These are phyloP conservation scores for Psilocybe mexicana DNA, from an alignment of 1,284 basidiomycete genomes.

Conservation along the genomic window DNA sequence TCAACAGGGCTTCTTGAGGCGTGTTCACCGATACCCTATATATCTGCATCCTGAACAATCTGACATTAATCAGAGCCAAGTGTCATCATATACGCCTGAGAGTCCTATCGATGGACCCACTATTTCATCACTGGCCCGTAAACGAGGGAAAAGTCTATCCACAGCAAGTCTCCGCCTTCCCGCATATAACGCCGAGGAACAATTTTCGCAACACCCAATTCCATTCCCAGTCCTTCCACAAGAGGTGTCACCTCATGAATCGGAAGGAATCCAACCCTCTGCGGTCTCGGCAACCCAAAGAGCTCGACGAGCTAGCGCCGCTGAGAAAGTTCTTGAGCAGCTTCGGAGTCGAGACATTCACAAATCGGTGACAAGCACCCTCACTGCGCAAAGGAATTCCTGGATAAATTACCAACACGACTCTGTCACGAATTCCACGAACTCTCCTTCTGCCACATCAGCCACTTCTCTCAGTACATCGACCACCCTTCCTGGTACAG, in stretches of 20 bases:
- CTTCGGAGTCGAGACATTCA: slow-evolving; percentile 51
- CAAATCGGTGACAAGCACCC: slow-evolving; percentile 32
- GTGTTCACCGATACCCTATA: slow-evolving; percentile 92
- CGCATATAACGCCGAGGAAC: slow-evolving; percentile 12
- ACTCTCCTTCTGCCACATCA: slow-evolving; percentile 11
- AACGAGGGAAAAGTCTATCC: slow-evolving; percentile 37
- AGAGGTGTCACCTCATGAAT: slow-evolving; percentile 15
- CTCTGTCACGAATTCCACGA: slow-evolving; percentile 17
- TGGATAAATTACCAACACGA: slow-evolving; percentile 44
- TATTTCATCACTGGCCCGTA: slow-evolving; percentile 30
- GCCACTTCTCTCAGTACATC: slow-evolving; percentile 8
- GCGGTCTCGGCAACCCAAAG: slow-evolving; percentile 36
- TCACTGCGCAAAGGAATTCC: slow-evolving; percentile 39
- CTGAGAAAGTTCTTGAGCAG: slow-evolving; percentile 60
- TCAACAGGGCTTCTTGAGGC: slow-evolving; percentile 81
- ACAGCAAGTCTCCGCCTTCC: slow-evolving; percentile 13
- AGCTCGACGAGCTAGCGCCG: slow-evolving; percentile 51
- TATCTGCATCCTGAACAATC: slow-evolving; percentile 47
- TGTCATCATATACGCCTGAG: slow-evolving; percentile 14
- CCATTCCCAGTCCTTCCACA: slow-evolving; percentile 13
- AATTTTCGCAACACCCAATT: slow-evolving; percentile 1
- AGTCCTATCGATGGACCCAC: slow-evolving; percentile 19
- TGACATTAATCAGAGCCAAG: slow-evolving; percentile 20
- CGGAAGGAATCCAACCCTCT: slow-evolving; percentile 19
- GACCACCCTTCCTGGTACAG: not conserved